Evolutionary conservation across 2,329 filamentous ascomycete genomes (phyloP).

Genomic region (Colletotrichum endophyticum): DNA sequence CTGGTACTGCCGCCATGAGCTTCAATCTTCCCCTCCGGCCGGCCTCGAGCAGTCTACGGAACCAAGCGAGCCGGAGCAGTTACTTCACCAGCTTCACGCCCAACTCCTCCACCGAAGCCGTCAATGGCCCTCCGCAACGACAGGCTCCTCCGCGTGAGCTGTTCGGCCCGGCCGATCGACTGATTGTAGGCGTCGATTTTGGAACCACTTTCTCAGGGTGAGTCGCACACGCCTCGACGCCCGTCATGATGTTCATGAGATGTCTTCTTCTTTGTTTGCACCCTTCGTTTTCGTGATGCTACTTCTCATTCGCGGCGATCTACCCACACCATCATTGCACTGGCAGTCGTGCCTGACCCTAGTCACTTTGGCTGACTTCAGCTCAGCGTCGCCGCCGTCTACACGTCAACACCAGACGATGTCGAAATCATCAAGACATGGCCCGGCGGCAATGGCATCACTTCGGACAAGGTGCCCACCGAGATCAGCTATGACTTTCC

Average conservation of each 20-base stretch:
- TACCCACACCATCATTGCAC: neutral
- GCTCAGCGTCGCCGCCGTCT: slow-evolving; percentile 70
- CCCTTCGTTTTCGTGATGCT: neutral
- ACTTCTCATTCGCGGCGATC: neutral
- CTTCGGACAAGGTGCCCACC: slow-evolving; percentile 86
- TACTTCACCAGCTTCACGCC: slow-evolving; percentile 62
- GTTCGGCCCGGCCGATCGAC: slow-evolving; percentile 60
- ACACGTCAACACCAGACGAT: slow-evolving; percentile 78
- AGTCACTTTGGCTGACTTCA: neutral
- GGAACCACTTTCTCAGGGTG: slow-evolving; percentile 84
- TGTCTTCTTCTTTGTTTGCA: neutral
- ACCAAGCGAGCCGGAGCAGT: slow-evolving; percentile 60
- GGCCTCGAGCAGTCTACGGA: slow-evolving; percentile 51
- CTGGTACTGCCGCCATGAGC: slow-evolving; percentile 43
- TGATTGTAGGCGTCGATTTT: slow-evolving; percentile 83
- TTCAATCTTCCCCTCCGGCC: slow-evolving; percentile 57
- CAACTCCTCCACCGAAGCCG: slow-evolving; percentile 64
- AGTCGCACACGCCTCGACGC: slow-evolving; percentile 32
- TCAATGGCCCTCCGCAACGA: slow-evolving; percentile 65
- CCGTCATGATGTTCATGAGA: neutral
- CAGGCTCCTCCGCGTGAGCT: slow-evolving; percentile 54
- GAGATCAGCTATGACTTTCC: slow-evolving; percentile 70
- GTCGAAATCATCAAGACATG: slow-evolving; percentile 85
- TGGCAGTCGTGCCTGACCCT: neutral
- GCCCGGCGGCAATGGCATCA: slow-evolving; percentile 84